Base-by-base conservation (phyloP, 768 basidiomycete species). In the Phylloporus sp. region DNA sequence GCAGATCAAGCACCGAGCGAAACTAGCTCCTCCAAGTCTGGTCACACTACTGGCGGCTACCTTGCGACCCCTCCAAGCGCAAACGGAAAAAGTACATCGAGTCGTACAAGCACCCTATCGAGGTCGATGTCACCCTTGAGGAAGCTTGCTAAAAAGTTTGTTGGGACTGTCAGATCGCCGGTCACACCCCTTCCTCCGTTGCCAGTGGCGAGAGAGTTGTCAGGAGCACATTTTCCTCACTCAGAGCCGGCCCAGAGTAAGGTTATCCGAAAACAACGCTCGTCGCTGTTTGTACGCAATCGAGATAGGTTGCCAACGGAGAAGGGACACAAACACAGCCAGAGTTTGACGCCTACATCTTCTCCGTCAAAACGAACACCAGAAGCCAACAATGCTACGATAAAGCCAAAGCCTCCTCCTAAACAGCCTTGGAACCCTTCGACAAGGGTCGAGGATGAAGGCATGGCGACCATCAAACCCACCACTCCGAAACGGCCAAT, bases 341-440 rank as follows among this genome's bases (percentile, higher is more conserved):
- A 79, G 33, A 89, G 86, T 49, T 67, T 84, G 38, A 86, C 83
- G 0, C 85, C 86, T 15, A 82, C 85, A 20, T 76, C 81, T 10
- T 81, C 84, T 6, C 81, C 85, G 39, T 61, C 64, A 21, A 58
- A 64, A 48, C 74, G 66, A 33, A 28, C 33, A 2, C 48, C 67
- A 24, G 71, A 76, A 49, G 54, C 63, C n/a, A 65, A 61, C 24
- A 66, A 64, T 47, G 49, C 69, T 11, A 75, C 75, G 29, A 52
- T 73, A 39, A 79, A 77, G 56, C 58, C 53, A 42, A 65, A 62
- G 44, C 21, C 65, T 46, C 21, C 65, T 46, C 38, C 54, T 27
- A 77, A 78, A 54, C 81, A 80, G 49, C 71, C 66, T 27, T 92
- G 90, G 90, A 92, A 92, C 59, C 76, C 82, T 53, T 91, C 88